phyloP scores from a whole-genome alignment of 306 rosid genomes.

The Cicer bijugum region DNA sequence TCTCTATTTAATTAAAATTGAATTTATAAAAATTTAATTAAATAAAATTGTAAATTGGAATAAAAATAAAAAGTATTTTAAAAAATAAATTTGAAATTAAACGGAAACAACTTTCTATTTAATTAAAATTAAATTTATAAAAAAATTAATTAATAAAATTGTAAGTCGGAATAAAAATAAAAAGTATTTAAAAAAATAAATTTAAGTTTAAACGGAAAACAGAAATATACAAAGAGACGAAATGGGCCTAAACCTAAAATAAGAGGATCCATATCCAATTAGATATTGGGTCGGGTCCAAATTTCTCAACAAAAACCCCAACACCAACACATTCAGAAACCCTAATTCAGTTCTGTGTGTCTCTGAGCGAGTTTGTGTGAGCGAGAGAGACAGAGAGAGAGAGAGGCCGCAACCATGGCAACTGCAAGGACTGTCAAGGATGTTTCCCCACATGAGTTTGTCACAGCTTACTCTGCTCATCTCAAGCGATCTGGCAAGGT shows the following conservation, averaged over 20 bases:
- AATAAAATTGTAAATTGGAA: no score
- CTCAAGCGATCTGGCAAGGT: slow-evolving; percentile 57
- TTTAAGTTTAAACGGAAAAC: neutral
- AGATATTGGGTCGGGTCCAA: neutral
- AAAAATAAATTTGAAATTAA: no score
- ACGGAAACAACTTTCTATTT: no score
- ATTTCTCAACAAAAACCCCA: neutral
- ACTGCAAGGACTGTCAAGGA: slow-evolving; percentile 52
- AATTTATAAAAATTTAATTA: no score
- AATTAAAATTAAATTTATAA: no score
- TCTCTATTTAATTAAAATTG: no score
- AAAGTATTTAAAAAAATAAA: no score
- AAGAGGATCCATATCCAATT: neutral
- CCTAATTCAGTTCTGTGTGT: slow-evolving; percentile 11
- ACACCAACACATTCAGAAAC: neutral
- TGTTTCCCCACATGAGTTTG: slow-evolving; percentile 53
- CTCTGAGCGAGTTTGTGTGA: neutral
- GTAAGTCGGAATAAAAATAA: no score
- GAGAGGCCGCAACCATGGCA: slow-evolving; percentile 42
- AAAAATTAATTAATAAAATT: no score
- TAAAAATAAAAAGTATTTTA: no score
- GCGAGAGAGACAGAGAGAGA: neutral
- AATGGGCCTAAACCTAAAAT: neutral
- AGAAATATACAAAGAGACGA: neutral
- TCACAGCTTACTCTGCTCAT: slow-evolving; percentile 51